Evolutionary conservation across 73 alveolate genomes (phyloP), one percentile per base, ranked within the genome.

Genomic region (Paraurostyla sp.): DNA sequence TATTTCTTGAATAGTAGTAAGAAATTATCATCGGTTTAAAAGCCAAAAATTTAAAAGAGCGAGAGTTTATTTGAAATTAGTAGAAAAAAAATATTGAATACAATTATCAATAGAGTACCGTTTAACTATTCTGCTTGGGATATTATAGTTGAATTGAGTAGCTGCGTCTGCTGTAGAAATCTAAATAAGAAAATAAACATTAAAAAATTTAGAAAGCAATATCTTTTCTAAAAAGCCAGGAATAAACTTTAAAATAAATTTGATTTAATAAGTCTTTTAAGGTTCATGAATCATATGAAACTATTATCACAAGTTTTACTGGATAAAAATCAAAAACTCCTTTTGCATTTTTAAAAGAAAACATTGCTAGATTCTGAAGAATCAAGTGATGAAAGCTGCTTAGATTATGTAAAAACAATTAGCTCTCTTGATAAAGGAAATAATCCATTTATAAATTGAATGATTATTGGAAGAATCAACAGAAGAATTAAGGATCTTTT

Each of bases 211-310:
- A 65, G 82, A 65, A 33, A 65, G 38, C 58, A 65, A 38, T 65
- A 35, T 23, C 25, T 65, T n/a, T 65, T 38, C 42, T 38, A 65
- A 11, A 65, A 65, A 65, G 82, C 82, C 13, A 38, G 41, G 38
- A 35, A 65, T 30, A 65, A 65, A 30, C 3, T 65, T 32, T 56
- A 65, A 38, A 36, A 38, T 13, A 65, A 65, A 6, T 65, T 65
- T 65, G 82, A 65, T 65, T 56, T 58, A 38, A 20, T 65, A 18
- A 65, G 82, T 65, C 25, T 65, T 11, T 38, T 65, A 13, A 65
- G 36, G 41, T 65, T 65, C 82, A 65, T 65, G 82, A 56, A 65
- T 65, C 46, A 65, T 9, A 65, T 65, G 82, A 9, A 65, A 22
- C 46, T 65, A 13, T 58, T 65, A 1, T 56, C 45, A 1, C 82